Base-by-base conservation (phyloP, 2,329 filamentous ascomycete genomes). In the Fusarium sp. region DNA sequence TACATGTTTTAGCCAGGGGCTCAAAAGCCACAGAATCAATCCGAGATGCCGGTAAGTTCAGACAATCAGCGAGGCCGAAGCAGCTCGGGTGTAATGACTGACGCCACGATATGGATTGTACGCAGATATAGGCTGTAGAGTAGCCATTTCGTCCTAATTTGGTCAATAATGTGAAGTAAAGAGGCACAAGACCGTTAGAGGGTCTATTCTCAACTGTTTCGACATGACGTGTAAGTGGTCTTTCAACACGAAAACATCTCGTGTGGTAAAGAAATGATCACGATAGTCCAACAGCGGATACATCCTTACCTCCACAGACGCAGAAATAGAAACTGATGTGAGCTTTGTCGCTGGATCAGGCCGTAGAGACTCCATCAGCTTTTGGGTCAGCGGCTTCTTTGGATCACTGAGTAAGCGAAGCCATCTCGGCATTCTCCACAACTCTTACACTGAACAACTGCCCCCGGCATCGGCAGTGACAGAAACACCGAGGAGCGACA, bases 91-190 rank as follows among this genome's bases (percentile, higher is more conserved):
- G 44, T 26, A 45, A 50, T 24, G 57, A 62, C 55, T 74, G 57
- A 61, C 64, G 64, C 72, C 68, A 70, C 72, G n/a, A 12, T 26
- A 58, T 47, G 44, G 42, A 22, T 41, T 22, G 22, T 51, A 4
- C 17, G 18, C 26, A 51, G 44, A 42, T 63, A 44, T 24, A 64
- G 62, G 18, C 34, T 50, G 22, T 11, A 38, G 8, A 26, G 28
- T 6, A 55, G 32, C 24, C 45, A 39, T 30, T 4, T 28, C 38
- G 12, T 32, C 57, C 9, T 57, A n/a, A 24, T 24, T 44, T 22
- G 17, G 22, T 34, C 48, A 41, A 61, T 39, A 45, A 18, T 12
- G 4, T 7, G 20, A 50, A 26, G 48, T 10, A 39, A 30, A 30
- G 66, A 55, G 26, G 45, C n/a, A 42, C 52, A 44, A 59, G 48